Conservation (phyloP, 2,329 filamentous ascomycete species). For the Pestalotiopsis fici region DNA sequence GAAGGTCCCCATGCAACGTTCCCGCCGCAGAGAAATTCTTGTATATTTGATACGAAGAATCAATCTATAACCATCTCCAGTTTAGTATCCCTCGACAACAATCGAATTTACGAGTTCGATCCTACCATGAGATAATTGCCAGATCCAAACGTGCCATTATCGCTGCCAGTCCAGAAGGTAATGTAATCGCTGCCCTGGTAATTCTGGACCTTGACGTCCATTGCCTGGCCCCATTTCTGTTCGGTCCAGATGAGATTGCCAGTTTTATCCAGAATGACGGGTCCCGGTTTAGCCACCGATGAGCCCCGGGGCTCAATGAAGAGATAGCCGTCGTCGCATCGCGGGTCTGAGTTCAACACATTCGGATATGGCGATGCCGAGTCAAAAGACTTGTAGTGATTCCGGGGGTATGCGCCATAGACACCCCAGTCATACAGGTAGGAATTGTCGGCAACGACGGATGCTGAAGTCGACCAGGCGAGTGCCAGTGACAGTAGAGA, state of each 20-base stretch:
- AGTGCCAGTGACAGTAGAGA: neutral
- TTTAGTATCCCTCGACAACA: neutral
- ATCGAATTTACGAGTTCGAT: neutral
- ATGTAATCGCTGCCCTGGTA: constrained; percentile 32
- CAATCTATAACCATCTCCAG: constrained; percentile 14
- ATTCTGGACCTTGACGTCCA: constrained; percentile 19
- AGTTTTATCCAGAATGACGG: neutral
- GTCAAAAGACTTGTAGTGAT: neutral
- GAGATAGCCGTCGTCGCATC: neutral
- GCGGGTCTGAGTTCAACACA: neutral
- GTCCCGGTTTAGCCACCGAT: neutral
- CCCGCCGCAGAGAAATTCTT: constrained; percentile 30
- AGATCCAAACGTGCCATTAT: constrained; percentile 19
- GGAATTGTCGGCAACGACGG: neutral
- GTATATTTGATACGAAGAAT: constrained; percentile 36
- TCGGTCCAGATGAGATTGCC: neutral
- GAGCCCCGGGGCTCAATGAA: neutral
- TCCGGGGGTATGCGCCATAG: neutral
- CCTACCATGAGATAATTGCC: constrained; percentile 15
- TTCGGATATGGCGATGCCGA: neutral
- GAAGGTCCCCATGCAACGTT: constrained; percentile 27
- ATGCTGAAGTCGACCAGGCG: neutral
- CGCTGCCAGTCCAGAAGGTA: constrained; percentile 35
- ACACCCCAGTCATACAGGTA: neutral
- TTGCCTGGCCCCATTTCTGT: neutral